Base-by-base conservation (phyloP, 208 protist species). In the Crithidia fasciculata region DNA sequence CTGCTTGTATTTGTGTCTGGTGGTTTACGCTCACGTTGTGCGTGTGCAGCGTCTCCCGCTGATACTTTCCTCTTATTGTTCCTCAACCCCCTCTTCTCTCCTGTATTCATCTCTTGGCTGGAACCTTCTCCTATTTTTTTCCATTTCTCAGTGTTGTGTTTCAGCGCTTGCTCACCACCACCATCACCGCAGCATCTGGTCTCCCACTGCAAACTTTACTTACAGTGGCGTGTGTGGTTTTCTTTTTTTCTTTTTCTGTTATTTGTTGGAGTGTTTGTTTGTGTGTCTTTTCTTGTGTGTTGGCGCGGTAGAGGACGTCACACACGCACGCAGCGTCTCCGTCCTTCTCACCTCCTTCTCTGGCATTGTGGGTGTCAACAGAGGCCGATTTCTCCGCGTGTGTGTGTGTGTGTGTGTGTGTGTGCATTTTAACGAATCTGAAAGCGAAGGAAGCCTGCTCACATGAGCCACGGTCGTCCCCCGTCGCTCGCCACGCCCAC, bases 241-340 rank as follows among this genome's bases (percentile, higher is more conserved):
- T 59, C 12, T 55, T 36, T 59, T 59, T 40, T 59, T 59, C 13
- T 59, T 28, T 40, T 28, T 59, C 40, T 59, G 6, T 1, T 19
- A 2, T 0, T 59, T 59, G 28, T 59, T 2, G 28, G 55, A 40
- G 8, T 40, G 55, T 59, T 36, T 59, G 55, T 59, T 36, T 59
- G 6, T 59, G 2, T 40, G 19, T 8, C 28, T 40, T 18, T 59
- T 19, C 13, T 18, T 59, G 18, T 59, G 0, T 59, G 28, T 59
- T 10, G 54, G 6, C 19, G 28, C 28, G 28, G 28, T 28, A 28
- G 28, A 28, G 1, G 28, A 28, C 54, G 43, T 43, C 50, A 40
- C 50, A 56, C 3, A 56, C 52, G 52, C 52, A 56, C 52, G 43
- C 28, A 10, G 55, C 50, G 67, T 72, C 1, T 72, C 15, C 19